Evolutionary conservation across 139 green algal genomes (phyloP), one percentile per base, ranked within the genome.

Genomic region (Chlorella sp.): DNA sequence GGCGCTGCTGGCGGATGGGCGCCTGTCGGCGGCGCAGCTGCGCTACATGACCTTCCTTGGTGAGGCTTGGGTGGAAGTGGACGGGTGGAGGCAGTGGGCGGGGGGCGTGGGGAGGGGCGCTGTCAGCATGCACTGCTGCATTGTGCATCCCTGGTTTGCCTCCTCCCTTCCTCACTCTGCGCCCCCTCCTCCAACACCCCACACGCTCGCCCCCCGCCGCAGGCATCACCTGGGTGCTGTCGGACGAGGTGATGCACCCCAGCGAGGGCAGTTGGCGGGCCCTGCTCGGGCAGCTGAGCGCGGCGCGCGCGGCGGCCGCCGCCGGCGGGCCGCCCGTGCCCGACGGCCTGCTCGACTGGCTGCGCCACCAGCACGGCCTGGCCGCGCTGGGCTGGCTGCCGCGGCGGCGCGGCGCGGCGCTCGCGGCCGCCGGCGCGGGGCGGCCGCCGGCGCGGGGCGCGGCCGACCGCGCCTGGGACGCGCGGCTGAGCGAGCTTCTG

Each of bases 1-100:
- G 45, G 79, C 79, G n/a, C 55, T 89, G 60, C 82, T 77, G 31
- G 46, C 51, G 11, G 77, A 87, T 46, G 60, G 74, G 50, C 73
- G 76, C 23, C 73, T 90, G 41, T 81, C 76, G 31, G 21, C 40
- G 0, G 66, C 61, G 15, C 86, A 89, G 71, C 65, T 86, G 29
- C 83, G 81, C 33, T 90, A 89, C 80, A 74, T 90, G 56, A 70
- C 76, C 38, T 76, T 89, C 56, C 79, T 90, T 27, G 67, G 69
- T 77, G 73, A 17, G 68, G 8, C 21, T 33, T 40, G 25, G 14
- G 45, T 50, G 38, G n/a, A 55, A 27, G 9, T 38, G 65, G 46
- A 40, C 33, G 43, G 41, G 74, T 6, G 23, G 17, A 35, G 55
- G 66, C 53, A 69, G 15, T 38, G 33, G 31, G n/a, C n/a, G n/a